phyloP scores from a whole-genome alignment of 1,139 yeast species.

The Lodderomyces orthopsilosis region DNA sequence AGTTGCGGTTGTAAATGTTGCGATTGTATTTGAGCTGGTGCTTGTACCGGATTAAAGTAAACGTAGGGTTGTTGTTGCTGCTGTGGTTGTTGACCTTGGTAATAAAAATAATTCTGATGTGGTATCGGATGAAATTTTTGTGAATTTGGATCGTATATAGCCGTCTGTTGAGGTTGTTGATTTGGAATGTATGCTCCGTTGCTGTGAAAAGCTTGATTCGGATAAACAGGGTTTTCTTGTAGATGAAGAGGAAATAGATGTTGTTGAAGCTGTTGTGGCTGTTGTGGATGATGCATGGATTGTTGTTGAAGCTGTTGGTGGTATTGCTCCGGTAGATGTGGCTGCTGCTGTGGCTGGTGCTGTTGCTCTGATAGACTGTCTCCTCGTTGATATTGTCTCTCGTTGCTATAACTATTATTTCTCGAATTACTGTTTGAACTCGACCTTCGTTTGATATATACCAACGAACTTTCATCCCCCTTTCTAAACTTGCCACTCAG shows the following conservation, averaged over 20 bases:
- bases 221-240: not conserved
- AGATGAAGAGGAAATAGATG: constrained; percentile 7
- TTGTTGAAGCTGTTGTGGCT: constrained; percentile 8
- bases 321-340: constrained; percentile 10
- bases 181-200: not conserved
- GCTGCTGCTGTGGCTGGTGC: constrained; percentile 11
- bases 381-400: constrained; percentile 9
- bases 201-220: not conserved
- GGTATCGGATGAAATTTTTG: not conserved
- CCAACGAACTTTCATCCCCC: constrained; percentile 66
- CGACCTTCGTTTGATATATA: constrained; percentile 66
- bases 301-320: constrained; percentile 7
- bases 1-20: constrained; percentile 1
- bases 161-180: not conserved
- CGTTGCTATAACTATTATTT: constrained; percentile 14
- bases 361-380: constrained; percentile 6
- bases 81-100: constrained; percentile 1
- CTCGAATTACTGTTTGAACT: constrained; percentile 28
- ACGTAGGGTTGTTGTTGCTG: constrained; percentile 7
- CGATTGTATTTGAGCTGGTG: constrained; percentile 1
- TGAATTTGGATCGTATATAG: not conserved
- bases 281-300: no score
- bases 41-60: constrained; percentile 2
- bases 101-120: not conserved
- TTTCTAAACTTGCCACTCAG: constrained; percentile 73